Evolutionary conservation across 495 filamentous ascomycete species (phyloP).

Genomic region (Choiromyces venosus): DNA sequence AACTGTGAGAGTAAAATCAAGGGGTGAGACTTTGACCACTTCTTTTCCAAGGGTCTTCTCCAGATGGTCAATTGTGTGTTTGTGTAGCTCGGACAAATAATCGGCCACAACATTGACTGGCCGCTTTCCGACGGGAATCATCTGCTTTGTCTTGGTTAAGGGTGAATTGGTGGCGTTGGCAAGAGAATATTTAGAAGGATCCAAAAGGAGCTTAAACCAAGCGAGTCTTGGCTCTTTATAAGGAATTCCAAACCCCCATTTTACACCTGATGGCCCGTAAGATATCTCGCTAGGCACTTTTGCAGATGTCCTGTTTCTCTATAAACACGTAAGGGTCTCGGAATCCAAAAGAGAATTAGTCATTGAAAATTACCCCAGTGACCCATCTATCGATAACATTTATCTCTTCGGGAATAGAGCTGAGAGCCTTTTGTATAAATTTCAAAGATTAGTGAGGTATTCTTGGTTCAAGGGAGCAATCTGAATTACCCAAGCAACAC

Average conservation of each 20-base stretch:
- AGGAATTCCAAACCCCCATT: constrained; percentile 48
- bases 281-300: constrained; percentile 51
- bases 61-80: constrained; percentile 12
- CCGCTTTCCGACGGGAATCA: neutral
- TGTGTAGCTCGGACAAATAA: constrained; percentile 23
- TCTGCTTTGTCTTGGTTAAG: neutral
- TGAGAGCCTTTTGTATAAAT: constrained; percentile 32
- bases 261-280: constrained; percentile 39
- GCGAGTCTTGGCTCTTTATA: constrained; percentile 33
- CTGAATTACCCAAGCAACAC: constrained; percentile 33
- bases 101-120: constrained; percentile 33
- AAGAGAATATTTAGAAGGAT: constrained; percentile 31
- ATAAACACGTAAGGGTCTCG: constrained; percentile 16
- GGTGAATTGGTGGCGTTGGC: constrained; percentile 8
- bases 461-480: neutral
- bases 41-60: neutral
- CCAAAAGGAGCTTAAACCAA: constrained; percentile 47
- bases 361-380: neutral
- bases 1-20: constrained; percentile 31
- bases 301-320: constrained; percentile 42
- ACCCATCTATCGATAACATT: constrained; percentile 40
- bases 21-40: constrained; percentile 7
- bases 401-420: constrained; percentile 34
- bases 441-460: constrained; percentile 30
- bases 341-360: constrained; percentile 45